Evolutionary conservation across 352 stramenopile genomes (phyloP).

Genomic region (Pythium monospermum): DNA sequence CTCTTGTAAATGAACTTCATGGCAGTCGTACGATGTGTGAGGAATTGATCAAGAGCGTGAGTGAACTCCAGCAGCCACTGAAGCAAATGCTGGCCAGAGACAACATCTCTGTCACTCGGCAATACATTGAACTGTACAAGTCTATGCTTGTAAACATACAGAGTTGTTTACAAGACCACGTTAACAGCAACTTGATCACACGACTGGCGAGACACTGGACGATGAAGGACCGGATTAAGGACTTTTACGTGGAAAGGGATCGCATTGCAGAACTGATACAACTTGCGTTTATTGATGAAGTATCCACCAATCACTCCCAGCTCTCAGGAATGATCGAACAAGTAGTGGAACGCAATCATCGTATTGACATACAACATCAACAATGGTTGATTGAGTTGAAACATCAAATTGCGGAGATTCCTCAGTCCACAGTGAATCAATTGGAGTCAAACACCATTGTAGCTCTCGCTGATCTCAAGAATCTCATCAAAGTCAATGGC

Average conservation of each 20-base stretch:
- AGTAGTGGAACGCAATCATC: neutral
- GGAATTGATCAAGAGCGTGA: constrained; percentile 9
- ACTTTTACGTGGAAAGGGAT: constrained; percentile 15
- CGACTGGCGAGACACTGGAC: constrained; percentile 10
- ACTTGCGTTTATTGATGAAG: constrained; percentile 5
- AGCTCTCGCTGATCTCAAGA: constrained; percentile 16
- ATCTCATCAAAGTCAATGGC: constrained; percentile 9
- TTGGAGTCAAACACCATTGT: neutral
- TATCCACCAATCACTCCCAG: neutral
- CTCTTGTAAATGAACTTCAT: constrained; percentile 12
- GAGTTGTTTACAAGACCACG: constrained; percentile 7
- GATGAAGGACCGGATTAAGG: constrained; percentile 15
- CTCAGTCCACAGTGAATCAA: neutral
- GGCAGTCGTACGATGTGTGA: constrained; percentile 18
- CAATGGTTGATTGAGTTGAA: neutral
- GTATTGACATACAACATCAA: neutral
- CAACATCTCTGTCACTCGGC: constrained; percentile 2
- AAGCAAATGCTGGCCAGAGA: neutral
- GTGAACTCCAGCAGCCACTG: constrained; percentile 2
- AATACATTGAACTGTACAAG: constrained; percentile 4
- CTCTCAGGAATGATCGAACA: neutral
- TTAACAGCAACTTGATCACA: neutral
- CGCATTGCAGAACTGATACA: constrained; percentile 3
- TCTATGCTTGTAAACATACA: constrained; percentile 9
- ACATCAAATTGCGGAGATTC: neutral